Evolutionary conservation across 164 flowering plant species (phyloP).

Genomic region (Houttuynia cordata): DNA sequence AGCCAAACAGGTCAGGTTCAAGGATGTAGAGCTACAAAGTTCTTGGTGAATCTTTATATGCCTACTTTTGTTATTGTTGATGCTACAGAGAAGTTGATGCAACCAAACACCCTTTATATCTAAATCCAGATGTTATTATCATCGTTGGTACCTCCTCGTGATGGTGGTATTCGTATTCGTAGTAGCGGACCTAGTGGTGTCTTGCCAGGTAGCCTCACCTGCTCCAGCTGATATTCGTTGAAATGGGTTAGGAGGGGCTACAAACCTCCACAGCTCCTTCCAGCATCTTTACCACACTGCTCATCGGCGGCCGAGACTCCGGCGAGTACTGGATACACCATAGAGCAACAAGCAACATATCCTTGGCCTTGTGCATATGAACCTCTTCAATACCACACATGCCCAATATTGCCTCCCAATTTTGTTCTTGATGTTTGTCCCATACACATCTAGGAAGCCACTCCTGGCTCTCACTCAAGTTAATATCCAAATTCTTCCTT

Average conservation of each 20-base stretch:
- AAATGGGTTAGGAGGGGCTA: neutral
- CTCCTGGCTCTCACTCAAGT: neutral
- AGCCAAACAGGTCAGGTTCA: too few relatives aligned
- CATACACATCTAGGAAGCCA: conserved; percentile 1
- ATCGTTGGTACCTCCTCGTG: too few relatives aligned
- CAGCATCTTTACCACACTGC: conserved; percentile 1
- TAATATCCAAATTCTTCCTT: neutral
- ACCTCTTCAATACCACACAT: neutral
- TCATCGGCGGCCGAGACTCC: conserved; percentile 1
- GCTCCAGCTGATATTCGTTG: neutral
- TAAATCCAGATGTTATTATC: too few relatives aligned
- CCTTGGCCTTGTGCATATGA: neutral
- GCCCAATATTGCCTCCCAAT: neutral
- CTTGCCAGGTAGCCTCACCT: neutral
- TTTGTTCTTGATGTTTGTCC: neutral
- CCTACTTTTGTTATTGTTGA: too few relatives aligned
- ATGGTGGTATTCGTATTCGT: neutral
- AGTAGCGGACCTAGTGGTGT: neutral
- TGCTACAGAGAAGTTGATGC: too few relatives aligned
- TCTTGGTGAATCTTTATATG: too few relatives aligned
- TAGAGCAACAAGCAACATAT: neutral
- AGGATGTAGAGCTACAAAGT: too few relatives aligned
- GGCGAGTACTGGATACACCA: neutral
- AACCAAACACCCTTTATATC: too few relatives aligned
- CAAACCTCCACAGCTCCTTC: neutral